These are phyloP conservation scores for Blastomyces parvus DNA, from an alignment of 2,329 filamentous ascomycete genomes.

Conservation along the genomic window DNA sequence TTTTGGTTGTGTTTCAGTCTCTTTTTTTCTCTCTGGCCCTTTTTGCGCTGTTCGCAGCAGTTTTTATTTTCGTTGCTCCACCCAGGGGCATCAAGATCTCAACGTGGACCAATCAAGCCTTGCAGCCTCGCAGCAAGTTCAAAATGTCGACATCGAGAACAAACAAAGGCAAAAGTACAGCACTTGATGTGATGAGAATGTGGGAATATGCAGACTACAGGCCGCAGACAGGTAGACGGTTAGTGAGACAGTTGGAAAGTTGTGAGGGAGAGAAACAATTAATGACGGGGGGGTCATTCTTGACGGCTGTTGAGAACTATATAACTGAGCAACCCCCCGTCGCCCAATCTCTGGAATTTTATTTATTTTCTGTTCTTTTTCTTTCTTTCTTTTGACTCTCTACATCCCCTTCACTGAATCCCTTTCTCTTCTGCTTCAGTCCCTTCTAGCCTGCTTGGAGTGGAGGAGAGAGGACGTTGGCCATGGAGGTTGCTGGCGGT, in stretches of 20 bases:
- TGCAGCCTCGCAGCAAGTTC: not conserved
- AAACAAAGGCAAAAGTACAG: not conserved
- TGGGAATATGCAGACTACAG: conserved; percentile 3
- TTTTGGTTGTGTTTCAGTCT: not conserved
- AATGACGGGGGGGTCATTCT: not conserved
- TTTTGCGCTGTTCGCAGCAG: not conserved
- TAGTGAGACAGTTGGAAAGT: not conserved
- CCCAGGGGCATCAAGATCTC: not conserved
- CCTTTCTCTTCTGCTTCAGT: not conserved
- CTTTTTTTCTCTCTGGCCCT: too few relatives aligned
- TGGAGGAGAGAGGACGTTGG: not conserved
- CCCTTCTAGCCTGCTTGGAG: not conserved
- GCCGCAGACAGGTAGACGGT: not conserved
- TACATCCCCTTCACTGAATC: not conserved
- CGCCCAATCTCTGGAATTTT: conserved; percentile 8
- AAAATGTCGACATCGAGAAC: not conserved
- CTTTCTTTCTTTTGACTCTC: conserved; percentile 8
- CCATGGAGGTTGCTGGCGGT: not conserved
- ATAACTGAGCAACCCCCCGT: conserved; percentile 10
- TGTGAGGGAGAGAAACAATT: not conserved
- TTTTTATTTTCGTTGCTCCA: not conserved
- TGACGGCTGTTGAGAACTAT: not conserved
- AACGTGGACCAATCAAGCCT: conserved; percentile 7
- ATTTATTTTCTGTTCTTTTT: conserved; percentile 10
- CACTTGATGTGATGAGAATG: not conserved